Percentiles rank a stretch among this genome's conserved stretches.
Evolutionary conservation across 1,139 yeast genomes (phyloP).

Genomic region (Trichomonascaceae sp.): DNA sequence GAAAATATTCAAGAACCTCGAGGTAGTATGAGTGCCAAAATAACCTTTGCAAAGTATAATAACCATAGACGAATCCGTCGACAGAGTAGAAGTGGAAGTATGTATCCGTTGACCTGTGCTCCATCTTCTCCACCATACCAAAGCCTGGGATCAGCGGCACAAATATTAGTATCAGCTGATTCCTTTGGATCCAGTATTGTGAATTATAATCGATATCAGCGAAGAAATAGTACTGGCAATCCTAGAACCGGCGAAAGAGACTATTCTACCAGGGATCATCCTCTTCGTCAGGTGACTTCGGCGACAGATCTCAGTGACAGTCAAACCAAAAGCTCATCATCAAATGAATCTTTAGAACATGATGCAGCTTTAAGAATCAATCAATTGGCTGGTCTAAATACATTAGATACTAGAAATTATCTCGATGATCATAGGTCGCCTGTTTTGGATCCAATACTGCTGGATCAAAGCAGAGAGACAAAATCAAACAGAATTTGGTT

Average conservation of each 20-base stretch:
- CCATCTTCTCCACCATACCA: background rate
- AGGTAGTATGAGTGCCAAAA: slow-evolving; percentile 11
- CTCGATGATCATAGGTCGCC: background rate
- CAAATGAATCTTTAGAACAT: background rate
- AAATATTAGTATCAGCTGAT: background rate
- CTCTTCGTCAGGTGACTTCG: slow-evolving; percentile 8
- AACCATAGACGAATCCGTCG: slow-evolving; percentile 1
- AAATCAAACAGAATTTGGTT: background rate
- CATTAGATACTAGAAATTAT: background rate
- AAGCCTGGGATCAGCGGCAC: background rate
- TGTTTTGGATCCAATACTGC: background rate
- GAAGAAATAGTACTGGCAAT: background rate
- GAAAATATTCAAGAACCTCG: background rate
- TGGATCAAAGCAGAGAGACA: background rate
- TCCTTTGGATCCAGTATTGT: background rate
- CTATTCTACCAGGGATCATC: slow-evolving; percentile 6
- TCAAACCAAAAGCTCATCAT: background rate
- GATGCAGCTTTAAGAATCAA: background rate
- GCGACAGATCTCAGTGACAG: background rate
- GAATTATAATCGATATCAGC: background rate
- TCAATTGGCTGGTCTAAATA: background rate
- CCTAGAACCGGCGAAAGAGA: background rate
- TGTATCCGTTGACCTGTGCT: background rate
- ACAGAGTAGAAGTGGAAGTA: background rate
- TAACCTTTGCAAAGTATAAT: slow-evolving; percentile 6